Evolutionary conservation across 2,329 filamentous ascomycete genomes (phyloP), one percentile per base, ranked within the genome.

Genomic region (Fusarium citri): DNA sequence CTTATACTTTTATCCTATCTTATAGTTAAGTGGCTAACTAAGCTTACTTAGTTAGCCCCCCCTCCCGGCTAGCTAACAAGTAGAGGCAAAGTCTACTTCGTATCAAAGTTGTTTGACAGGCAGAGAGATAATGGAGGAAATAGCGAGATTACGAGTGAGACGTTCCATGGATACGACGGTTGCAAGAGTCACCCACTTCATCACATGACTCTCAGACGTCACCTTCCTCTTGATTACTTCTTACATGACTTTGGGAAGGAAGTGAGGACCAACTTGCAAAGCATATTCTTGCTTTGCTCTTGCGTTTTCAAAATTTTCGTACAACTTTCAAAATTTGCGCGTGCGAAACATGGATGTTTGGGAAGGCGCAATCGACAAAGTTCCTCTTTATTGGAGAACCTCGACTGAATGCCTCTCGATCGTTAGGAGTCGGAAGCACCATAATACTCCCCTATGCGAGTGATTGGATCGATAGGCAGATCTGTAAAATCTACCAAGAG

Each of bases 151-250:
- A 40, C 23, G 34, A 34, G 64, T 41, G 22, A 56, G 61, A 54
- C 28, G 66, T 31, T 45, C 42, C 20, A 18, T 25, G 22, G 48
- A 37, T 41, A 41, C 48, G 22, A 42, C 51, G 34, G 42, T 22
- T 28, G 30, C 30, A 28, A 57, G 37, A 28, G 37, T 53, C 62
- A 64, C 61, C 37, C 28, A 31, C 40, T 53, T 68, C 42, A 69
- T 69, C 66, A 69, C 66, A 69, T 69, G 66, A 69, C 63, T 49
- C 11, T 30, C 46, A 46, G 59, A 61, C 49, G 37, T 20, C 48
- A 66, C 62, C 25, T 48, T 46, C 16, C 47, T 47, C 22, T 49
- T 22, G 20, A 49, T 64, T 28, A 57, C 16, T n/a, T 40, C 6
- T 49, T 28, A 31, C 20, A 45, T 25, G 9, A 16, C 18, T 16